Base-by-base conservation (phyloP, 2,329 filamentous ascomycete genomes). In the Niveomyces coronatus region DNA sequence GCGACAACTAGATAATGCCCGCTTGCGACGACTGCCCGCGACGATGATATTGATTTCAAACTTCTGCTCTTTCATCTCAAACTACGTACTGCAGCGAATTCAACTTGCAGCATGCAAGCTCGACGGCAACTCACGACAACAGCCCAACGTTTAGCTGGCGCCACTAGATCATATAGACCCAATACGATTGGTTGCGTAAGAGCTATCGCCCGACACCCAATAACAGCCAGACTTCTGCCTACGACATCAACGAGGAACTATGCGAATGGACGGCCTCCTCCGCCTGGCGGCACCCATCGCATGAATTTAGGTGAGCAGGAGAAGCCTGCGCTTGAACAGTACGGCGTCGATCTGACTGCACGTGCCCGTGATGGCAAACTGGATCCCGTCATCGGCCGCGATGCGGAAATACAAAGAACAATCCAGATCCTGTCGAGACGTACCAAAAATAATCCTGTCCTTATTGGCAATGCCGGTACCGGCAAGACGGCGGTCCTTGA, bases 401-500 rank as follows among this genome's bases (percentile, higher is more conserved):
- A 95, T 51, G 69, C 76, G 5, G 91, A 95, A 57, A 94, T 96
- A 37, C 85, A 94, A 53, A 73, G 91, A 35, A 94, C 88, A 0
- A 95, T 96, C 43, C 91, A 96, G 53, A 83, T 98, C 9, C 64
- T 98, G 2, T 95, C 88, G 13, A 71, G 91, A 45, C 72, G 91
- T 44, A 96, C 91, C 7, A 96, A 96, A 61, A 96, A 95, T 53
- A 94, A 94, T 48, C 89, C 89, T 0, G 88, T 95, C 1, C 65
- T 95, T n/a, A 94, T 95, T 42, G 89, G 89, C 44, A 80, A 79
- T 32, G 85, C 87, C 8, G 89, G 88, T 48, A 94, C 86, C 0
- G 89, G 89, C 44, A 96, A 96, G 64, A 96, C 89, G 5, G 88
- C 89, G 1, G 85, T 95, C 36, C 65, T 95, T 3, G 89, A 96